Percentiles rank a stretch among this genome's conserved stretches.
phyloP scores from a whole-genome alignment of 257 asterid species.

The Scutellaria baicalensis region DNA sequence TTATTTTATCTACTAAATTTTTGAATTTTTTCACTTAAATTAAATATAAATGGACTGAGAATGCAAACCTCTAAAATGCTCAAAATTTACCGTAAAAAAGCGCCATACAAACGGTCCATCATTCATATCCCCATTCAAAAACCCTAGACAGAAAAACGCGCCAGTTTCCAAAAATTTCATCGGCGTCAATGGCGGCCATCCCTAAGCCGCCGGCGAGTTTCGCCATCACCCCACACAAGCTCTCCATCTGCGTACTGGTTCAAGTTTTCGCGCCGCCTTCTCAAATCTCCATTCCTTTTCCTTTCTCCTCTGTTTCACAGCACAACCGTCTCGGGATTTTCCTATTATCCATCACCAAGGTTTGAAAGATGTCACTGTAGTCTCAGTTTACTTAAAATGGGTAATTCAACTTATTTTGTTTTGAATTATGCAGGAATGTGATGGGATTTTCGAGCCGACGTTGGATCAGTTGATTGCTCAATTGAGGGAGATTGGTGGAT shows the following conservation, averaged over 20 bases:
- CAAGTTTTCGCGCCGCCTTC: slow-evolving; percentile 83
- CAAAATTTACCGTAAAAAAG: background rate
- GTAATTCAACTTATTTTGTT: background rate
- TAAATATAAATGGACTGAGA: background rate
- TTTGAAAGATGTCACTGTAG: background rate
- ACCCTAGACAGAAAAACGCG: slow-evolving; percentile 28
- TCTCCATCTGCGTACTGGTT: slow-evolving; percentile 66
- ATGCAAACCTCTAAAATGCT: background rate
- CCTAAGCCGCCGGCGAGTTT: slow-evolving; percentile 58
- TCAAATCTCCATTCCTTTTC: slow-evolving; percentile 61
- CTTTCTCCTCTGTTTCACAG: slow-evolving; percentile 82
- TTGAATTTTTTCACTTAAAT: too few species aligned
- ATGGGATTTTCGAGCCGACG: slow-evolving; percentile 72
- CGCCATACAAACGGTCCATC: slow-evolving; percentile 8
- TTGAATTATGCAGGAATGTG: slow-evolving; percentile 49
- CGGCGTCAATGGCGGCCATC: slow-evolving; percentile 33
- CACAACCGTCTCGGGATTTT: slow-evolving; percentile 80
- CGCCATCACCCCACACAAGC: slow-evolving; percentile 78
- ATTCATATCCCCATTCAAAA: too few species aligned
- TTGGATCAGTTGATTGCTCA: slow-evolving; percentile 56
- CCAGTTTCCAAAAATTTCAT: slow-evolving; percentile 6
- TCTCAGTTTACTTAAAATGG: background rate
- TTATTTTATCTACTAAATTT: too few species aligned
- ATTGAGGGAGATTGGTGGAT: slow-evolving; percentile 56
- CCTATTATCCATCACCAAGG: slow-evolving; percentile 75